Conservation (phyloP, 306 rosid genomes). For the Dalbergia oliveri region DNA sequence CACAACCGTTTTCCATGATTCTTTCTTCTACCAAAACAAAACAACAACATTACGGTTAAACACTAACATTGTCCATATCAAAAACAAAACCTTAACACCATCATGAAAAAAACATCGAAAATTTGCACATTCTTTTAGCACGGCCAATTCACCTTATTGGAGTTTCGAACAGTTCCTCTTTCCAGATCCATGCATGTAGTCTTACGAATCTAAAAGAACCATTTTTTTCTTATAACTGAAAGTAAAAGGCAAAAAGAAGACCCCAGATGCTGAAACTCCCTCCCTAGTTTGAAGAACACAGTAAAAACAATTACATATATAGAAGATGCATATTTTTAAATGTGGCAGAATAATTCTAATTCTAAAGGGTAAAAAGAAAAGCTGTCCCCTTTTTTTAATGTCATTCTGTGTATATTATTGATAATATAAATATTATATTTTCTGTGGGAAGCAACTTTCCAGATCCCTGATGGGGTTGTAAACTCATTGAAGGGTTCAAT, state of each 20-base stretch:
- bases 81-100: neutral
- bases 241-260: slow-evolving; percentile 30
- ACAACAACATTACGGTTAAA: slow-evolving; percentile 40
- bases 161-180: slow-evolving; percentile 53
- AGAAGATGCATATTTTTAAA: neutral
- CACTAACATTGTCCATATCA: slow-evolving; percentile 33
- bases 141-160: slow-evolving; percentile 64
- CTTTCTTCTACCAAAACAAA: slow-evolving; percentile 49
- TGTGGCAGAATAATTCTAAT: slow-evolving; percentile 23
- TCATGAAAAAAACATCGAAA: neutral
- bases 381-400: slow-evolving; percentile 18
- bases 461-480: slow-evolving; percentile 51
- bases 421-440: neutral
- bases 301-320: slow-evolving; percentile 35
- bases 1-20: slow-evolving; percentile 71
- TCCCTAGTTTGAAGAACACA: neutral
- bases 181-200: slow-evolving; percentile 76
- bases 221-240: slow-evolving; percentile 36
- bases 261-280: slow-evolving; percentile 36
- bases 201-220: slow-evolving; percentile 50
- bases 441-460: slow-evolving; percentile 40
- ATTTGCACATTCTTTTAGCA: slow-evolving; percentile 27
- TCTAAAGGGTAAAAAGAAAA: neutral
- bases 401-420: neutral
- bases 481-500: slow-evolving; percentile 45